Evolutionary conservation across 164 flowering plant genomes (phyloP).

Genomic region (Protea cynaroides): DNA sequence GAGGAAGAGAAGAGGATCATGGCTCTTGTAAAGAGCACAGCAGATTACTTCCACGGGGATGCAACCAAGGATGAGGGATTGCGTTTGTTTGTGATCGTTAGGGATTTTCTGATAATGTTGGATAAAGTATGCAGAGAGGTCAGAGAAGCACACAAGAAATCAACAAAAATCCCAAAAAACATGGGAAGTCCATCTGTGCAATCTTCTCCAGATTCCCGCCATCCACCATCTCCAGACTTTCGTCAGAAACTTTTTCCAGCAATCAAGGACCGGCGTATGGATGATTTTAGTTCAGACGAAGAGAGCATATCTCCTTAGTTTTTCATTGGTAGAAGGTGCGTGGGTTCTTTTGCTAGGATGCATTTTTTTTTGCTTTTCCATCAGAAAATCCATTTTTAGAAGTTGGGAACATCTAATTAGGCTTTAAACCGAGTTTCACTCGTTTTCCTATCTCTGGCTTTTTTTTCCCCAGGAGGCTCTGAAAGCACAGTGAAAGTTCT

Average conservation of each 20-base stretch:
- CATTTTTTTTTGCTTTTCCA: background rate
- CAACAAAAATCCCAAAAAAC: slow-evolving; percentile 25
- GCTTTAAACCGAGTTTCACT: no score
- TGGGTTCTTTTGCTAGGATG: background rate
- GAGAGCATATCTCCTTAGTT: slow-evolving; percentile 28
- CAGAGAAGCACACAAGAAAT: slow-evolving; percentile 29
- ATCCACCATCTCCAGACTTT: background rate
- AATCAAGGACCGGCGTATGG: slow-evolving; percentile 33
- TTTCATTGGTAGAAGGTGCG: slow-evolving; percentile 9
- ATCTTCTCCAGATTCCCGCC: slow-evolving; percentile 25
- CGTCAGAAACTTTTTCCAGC: slow-evolving; percentile 53
- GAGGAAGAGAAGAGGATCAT: slow-evolving; percentile 82
- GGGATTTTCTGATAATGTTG: slow-evolving; percentile 74
- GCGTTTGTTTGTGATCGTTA: slow-evolving; percentile 64
- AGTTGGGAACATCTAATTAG: no score
- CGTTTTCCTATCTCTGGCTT: no score
- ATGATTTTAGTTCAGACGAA: slow-evolving; percentile 48
- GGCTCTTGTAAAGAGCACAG: slow-evolving; percentile 69
- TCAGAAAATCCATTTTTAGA: no score
- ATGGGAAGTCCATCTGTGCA: slow-evolving; percentile 24
- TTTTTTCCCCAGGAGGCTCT: no score
- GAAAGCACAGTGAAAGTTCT: no score
- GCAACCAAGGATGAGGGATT: slow-evolving; percentile 81
- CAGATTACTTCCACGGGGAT: slow-evolving; percentile 87
- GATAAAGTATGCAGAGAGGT: slow-evolving; percentile 76